phyloP scores from a whole-genome alignment of 257 asterid species.

The Verbascum thapsus region DNA sequence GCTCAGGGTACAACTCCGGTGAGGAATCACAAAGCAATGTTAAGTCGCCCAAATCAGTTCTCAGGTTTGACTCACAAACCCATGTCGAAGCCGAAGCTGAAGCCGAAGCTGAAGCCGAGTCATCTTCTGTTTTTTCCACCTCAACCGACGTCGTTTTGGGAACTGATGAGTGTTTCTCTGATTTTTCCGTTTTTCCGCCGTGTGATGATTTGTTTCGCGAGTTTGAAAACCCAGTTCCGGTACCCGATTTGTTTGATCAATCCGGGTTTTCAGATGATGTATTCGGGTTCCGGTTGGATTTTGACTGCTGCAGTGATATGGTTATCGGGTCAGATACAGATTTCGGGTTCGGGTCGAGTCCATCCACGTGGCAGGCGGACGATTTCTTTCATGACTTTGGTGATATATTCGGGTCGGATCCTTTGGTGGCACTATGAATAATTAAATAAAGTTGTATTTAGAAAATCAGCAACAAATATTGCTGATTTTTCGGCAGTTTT shows the following conservation, averaged over 20 bases:
- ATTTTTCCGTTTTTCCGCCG: slow-evolving; percentile 47
- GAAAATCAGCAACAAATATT: slow-evolving; percentile 9
- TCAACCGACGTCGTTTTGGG: slow-evolving; percentile 28
- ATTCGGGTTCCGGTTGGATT: slow-evolving; percentile 47
- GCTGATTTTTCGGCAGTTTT: slow-evolving; percentile 23
- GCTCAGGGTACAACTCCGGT: slow-evolving; percentile 69
- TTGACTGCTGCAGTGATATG: slow-evolving; percentile 35
- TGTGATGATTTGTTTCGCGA: slow-evolving; percentile 43
- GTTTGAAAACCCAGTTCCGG: slow-evolving; percentile 49
- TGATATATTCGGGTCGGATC: slow-evolving; percentile 94
- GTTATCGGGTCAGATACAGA: slow-evolving; percentile 50
- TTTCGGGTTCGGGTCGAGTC: slow-evolving; percentile 46
- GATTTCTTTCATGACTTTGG: slow-evolving; percentile 73
- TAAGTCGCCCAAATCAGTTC: slow-evolving; percentile 78
- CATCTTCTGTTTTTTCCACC: slow-evolving; percentile 30
- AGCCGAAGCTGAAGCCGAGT: slow-evolving; percentile 52
- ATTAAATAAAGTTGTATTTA: not conserved
- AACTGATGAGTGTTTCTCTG: slow-evolving; percentile 37
- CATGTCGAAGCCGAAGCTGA: slow-evolving; percentile 34
- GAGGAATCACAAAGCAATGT: slow-evolving; percentile 59
- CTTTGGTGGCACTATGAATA: slow-evolving; percentile 37
- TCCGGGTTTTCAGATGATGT: slow-evolving; percentile 40
- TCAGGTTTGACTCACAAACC: slow-evolving; percentile 50
- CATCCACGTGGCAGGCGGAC: slow-evolving; percentile 46
- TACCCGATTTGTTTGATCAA: slow-evolving; percentile 54